Base-by-base conservation (phyloP, 768 basidiomycete species). In the Termitomyces sp. region DNA sequence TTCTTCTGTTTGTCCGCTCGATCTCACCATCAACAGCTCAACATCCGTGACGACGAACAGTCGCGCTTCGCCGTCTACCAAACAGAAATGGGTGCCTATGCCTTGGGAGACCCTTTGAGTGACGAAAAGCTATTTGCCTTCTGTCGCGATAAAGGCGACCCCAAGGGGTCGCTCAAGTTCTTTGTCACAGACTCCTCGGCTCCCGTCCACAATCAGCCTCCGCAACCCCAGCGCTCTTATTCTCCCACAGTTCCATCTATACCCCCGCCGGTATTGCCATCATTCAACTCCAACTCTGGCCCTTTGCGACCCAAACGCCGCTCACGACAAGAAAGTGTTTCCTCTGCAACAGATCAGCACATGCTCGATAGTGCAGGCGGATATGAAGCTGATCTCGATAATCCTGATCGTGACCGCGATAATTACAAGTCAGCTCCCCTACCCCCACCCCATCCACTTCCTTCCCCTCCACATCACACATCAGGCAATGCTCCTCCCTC, bases 71-170 rank as follows among this genome's bases (percentile, higher is more conserved):
- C 87, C 26, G 88, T 98, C 55, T 94, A 91, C 76, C 88, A 86
- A 60, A 96, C 94, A 0, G 90, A 92, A 71, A 88, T 97, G 65
- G 91, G 90, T 58, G 81, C 83, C 27, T 88, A 79, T 62, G 88
- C 89, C 18, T 82, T 89, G 44, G 85, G 91, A 4, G 86, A 86
- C 14, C 84, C 93, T 7, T 73, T 97, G 33, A 74, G 82, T 13
- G 84, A 89, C 60, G 87, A 92, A 30, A 78, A 76, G 59, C 75
- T 98, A 6, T 81, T 90, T 65, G 79, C 82, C 18, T 79, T 95
- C 36, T 93, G 93, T 70, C 77, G 79, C 55, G 78, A 85, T 42
- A 74, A 82, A 8, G 92, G 90, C 37, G 94, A 97, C 70, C 75
- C 82, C 27, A 87, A 80, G 67, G 93, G 92, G 16, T 82, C 84